These are phyloP conservation scores for Pseudisothecium myosuroides DNA, from an alignment of 225 moss, liverwort and hornwort genomes.

Conservation along the genomic window DNA sequence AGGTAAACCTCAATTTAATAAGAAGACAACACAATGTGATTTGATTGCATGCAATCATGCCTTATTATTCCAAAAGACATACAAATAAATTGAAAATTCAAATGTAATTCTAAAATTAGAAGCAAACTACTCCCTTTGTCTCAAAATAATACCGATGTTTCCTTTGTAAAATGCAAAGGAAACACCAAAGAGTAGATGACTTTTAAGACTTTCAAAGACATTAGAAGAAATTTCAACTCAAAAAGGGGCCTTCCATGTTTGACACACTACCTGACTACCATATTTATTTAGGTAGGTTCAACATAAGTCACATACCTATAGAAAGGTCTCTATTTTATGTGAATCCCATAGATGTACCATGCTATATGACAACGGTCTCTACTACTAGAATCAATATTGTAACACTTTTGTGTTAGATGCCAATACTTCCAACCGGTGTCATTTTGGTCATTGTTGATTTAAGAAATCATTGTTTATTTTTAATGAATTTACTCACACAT, in stretches of 20 bases:
- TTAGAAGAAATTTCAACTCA: neutral
- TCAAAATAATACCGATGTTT: no score
- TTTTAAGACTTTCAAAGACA: neutral
- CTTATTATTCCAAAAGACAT: neutral
- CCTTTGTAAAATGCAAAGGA: no score
- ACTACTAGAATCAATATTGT: accelerated
- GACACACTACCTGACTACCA: neutral
- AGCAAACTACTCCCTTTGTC: no score
- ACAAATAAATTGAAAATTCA: neutral
- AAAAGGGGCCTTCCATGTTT: accelerated
- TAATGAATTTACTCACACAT: neutral
- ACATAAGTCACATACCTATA: neutral
- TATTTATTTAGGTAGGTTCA: neutral
- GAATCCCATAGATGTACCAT: accelerated
- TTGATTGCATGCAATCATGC: neutral
- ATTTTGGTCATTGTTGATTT: neutral
- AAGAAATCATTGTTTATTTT: no score
- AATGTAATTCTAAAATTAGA: neutral
- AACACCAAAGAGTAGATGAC: neutral
- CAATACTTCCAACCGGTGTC: neutral
- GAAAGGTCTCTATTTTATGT: neutral
- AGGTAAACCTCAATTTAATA: neutral
- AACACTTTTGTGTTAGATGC: neutral
- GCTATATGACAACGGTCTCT: neutral
- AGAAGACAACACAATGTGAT: neutral